Percentiles rank a stretch among this genome's conserved stretches.
Conservation (phyloP, 1,284 basidiomycete genomes). For the Grifola frondosa region DNA sequence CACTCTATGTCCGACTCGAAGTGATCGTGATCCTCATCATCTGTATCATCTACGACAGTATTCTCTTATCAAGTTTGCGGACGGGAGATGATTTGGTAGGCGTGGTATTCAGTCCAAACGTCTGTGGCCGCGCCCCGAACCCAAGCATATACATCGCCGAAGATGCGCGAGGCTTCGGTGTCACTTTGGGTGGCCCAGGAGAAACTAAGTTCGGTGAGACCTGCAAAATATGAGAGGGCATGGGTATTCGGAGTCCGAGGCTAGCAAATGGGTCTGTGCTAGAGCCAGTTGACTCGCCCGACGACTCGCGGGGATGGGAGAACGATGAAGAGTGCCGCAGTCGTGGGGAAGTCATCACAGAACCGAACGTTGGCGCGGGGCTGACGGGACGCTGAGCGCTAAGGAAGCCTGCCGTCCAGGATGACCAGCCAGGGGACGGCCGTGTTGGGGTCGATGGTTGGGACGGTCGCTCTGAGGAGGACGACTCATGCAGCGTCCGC, state of each 20-base stretch:
- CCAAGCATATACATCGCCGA: constrained; percentile 67
- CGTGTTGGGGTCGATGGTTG: constrained; percentile 13
- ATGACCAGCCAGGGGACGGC: constrained; percentile 46
- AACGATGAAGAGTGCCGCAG: constrained; percentile 49
- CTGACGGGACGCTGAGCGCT: constrained; percentile 41
- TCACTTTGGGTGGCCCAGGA: constrained; percentile 22
- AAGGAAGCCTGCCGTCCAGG: constrained; percentile 52
- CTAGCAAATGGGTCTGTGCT: constrained; percentile 43
- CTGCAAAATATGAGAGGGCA: constrained; percentile 43
- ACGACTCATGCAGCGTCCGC: constrained; percentile 48
- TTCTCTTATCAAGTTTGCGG: too few relatives aligned
- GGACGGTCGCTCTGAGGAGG: constrained; percentile 18
- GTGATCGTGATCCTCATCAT: constrained; percentile 6
- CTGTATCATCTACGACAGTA: constrained; percentile 6
- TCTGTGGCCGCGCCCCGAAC: constrained; percentile 42
- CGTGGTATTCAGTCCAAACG: constrained; percentile 23
- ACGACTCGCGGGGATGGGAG: constrained; percentile 24
- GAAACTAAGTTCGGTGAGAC: constrained; percentile 17
- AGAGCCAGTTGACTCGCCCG: constrained; percentile 5
- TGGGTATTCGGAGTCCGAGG: constrained; percentile 60
- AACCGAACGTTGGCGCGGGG: constrained; percentile 59
- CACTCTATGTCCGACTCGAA: constrained; percentile 29
- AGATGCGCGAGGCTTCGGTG: constrained; percentile 42
- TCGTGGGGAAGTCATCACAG: constrained; percentile 63
- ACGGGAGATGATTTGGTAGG: constrained; percentile 6